Evolutionary conservation across 2,329 filamentous ascomycete genomes (phyloP), one percentile per base, ranked within the genome.

Genomic region (Knoxdaviesia proteae): DNA sequence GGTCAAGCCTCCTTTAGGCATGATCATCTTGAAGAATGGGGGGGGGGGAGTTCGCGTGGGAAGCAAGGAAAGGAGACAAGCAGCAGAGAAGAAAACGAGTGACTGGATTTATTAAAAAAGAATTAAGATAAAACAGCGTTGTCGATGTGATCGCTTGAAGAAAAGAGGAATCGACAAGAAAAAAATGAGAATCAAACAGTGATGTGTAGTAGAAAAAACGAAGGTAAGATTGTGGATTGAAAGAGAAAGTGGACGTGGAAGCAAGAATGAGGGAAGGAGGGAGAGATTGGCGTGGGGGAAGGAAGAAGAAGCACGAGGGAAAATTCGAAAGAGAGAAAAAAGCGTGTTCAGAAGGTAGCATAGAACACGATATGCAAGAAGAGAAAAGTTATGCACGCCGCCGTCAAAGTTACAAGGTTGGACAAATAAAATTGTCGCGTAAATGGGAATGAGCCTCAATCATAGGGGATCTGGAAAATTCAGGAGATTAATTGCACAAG

Each of bases 1-100:
- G 59, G 77, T 86, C 55, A 88, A 71, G 58, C 84, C 83, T 59
- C 81, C 82, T 63, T 93, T 93, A 49, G 84, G 82, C 53, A 92
- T 75, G 65, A 94, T 75, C 87, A 94, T 94, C 48, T 50, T 66
- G 55, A 6, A 6, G 35, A 34, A 41, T 35, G n/a, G 31, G 8
- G n/a, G 20, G 10, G 36, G 29, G 3, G n/a, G 30, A 34, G 34
- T 33, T 34, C 31, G 41, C 29, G 40, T 30, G 40, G 34, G 20
- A 38, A 38, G 31, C 20, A n/a, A 11, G 20, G 31, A 8, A 38
- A 30, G 36, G 31, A 6, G 31, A 30, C 29, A 30, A 31, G 31
- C 6, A 37, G 10, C n/a, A 37, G 29, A 6, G 10, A n/a, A n/a
- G 36, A 37, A 37, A 37, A 31, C 5, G 20, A 30, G 20, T 20